phyloP scores from a whole-genome alignment of 192 early-diverging fungal species.

The Glomus cerebriforme region DNA sequence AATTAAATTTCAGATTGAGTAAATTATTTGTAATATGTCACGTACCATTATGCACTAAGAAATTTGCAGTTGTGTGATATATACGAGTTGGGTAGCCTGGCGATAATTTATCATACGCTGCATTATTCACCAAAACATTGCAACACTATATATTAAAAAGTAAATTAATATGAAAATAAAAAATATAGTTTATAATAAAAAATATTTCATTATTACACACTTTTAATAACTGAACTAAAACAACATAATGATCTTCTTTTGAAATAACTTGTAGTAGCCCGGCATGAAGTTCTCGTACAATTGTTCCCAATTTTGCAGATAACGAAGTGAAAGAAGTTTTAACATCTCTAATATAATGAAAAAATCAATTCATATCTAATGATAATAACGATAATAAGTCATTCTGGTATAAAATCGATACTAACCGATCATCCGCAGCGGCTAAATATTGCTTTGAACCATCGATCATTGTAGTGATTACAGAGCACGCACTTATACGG shows the following conservation, averaged over 20 bases:
- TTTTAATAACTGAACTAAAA: conserved; percentile 40
- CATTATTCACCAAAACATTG: conserved; percentile 36
- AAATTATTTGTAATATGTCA: background rate
- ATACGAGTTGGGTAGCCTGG: conserved; percentile 37
- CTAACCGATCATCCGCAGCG: conserved; percentile 53
- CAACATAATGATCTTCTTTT: conserved; percentile 27
- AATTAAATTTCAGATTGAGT: no score
- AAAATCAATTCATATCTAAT: background rate
- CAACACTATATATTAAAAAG: conserved; percentile 25
- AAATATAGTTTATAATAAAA: background rate
- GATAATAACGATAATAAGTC: background rate
- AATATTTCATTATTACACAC: conserved; percentile 15
- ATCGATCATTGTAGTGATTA: conserved; percentile 48
- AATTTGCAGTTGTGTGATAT: conserved; percentile 21
- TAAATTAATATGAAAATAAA: background rate
- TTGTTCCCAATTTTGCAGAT: conserved; percentile 43
- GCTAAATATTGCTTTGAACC: conserved; percentile 55
- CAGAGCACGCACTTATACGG: conserved; percentile 48
- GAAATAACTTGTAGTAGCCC: conserved; percentile 38
- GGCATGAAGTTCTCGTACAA: conserved; percentile 42
- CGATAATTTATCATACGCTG: conserved; percentile 43
- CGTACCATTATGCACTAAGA: conserved; percentile 26
- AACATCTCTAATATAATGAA: conserved; percentile 20
- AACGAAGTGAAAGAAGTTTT: conserved; percentile 53
- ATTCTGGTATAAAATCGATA: background rate